phyloP scores from a whole-genome alignment of 78 protist species.

The Dictyostelium capitatum region DNA sequence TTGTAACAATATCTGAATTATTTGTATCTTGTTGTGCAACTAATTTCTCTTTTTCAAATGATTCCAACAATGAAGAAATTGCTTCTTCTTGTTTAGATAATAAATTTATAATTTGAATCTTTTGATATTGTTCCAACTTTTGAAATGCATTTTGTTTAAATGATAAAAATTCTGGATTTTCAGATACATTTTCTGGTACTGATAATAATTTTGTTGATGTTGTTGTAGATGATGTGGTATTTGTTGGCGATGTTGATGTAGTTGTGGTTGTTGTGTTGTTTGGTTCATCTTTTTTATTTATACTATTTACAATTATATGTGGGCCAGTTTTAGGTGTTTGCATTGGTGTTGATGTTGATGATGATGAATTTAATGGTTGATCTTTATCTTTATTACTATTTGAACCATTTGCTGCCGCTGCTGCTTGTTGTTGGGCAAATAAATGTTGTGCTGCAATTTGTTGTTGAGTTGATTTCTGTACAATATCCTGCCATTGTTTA shows the following conservation, averaged over 20 bases:
- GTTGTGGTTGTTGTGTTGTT: not conserved
- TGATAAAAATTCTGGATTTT: conserved; percentile 28
- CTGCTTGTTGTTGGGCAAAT: conserved; percentile 1
- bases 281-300: conserved; percentile 17
- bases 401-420: not conserved
- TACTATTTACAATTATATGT: conserved; percentile 29
- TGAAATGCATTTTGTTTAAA: conserved; percentile 74
- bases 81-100: conserved; percentile 61
- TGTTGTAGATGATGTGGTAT: not conserved
- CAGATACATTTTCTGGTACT: not conserved
- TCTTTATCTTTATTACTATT: not conserved
- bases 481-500: conserved; percentile 63
- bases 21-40: not conserved
- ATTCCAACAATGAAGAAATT: not conserved
- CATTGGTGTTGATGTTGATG: conserved; percentile 16
- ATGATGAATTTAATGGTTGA: not conserved
- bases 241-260: not conserved
- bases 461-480: not conserved
- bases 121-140: conserved; percentile 63
- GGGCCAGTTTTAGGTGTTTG: conserved; percentile 41
- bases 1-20: not conserved
- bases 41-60: conserved; percentile 37
- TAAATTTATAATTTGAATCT: conserved; percentile 39
- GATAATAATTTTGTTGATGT: not conserved
- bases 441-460: not conserved